These are phyloP conservation scores for Didymella lethalis DNA, from an alignment of 2,329 filamentous ascomycete genomes.

Conservation along the genomic window DNA sequence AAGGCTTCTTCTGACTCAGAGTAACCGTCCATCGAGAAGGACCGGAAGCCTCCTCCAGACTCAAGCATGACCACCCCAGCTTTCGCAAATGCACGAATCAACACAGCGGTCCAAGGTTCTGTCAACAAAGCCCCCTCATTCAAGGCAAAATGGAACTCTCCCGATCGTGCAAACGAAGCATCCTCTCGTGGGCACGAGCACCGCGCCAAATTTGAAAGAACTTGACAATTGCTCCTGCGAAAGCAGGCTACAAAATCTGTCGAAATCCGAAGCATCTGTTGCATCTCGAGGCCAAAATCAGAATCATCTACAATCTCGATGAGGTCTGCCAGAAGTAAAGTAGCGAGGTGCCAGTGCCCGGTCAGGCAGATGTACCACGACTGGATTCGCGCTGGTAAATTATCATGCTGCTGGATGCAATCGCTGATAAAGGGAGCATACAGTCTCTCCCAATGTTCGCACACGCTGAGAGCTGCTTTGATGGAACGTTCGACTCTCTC, in stretches of 20 bases:
- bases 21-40: background rate
- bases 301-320: conserved; percentile 60
- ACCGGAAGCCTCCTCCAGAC: conserved; percentile 33
- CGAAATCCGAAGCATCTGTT: conserved; percentile 36
- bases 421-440: conserved; percentile 63
- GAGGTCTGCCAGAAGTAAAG: conserved; percentile 63
- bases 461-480: conserved; percentile 58
- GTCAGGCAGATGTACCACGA: conserved; percentile 67
- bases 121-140: conserved; percentile 65
- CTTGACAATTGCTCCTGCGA: conserved; percentile 55
- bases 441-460: conserved; percentile 63
- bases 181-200: conserved; percentile 52
- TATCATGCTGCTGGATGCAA: conserved; percentile 59
- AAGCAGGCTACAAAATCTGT: conserved; percentile 52
- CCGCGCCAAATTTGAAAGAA: conserved; percentile 60
- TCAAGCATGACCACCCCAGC: conserved; percentile 55
- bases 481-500: conserved; percentile 60
- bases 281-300: conserved; percentile 32
- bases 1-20: conserved; percentile 39
- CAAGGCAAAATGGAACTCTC: conserved; percentile 62
- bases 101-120: conserved; percentile 66
- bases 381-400: conserved; percentile 62
- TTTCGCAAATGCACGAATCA: conserved; percentile 63
- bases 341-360: conserved; percentile 66
- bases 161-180: conserved; percentile 42